A percentile compares a stretch with the other conserved stretches of the same genome.
Evolutionary conservation across 257 asterid species (phyloP).

Genomic region (Penstemon barbatus): DNA sequence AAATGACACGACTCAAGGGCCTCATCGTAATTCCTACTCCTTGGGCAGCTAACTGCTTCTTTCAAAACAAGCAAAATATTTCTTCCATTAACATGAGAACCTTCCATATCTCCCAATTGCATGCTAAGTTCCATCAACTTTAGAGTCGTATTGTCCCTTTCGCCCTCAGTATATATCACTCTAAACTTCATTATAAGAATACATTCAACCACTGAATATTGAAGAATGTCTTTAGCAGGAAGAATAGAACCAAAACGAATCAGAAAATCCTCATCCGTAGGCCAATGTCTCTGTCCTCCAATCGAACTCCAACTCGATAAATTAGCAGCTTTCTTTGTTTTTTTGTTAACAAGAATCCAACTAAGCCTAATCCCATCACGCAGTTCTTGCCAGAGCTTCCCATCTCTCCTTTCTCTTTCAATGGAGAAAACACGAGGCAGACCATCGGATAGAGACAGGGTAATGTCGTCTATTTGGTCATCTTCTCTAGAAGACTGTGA

Average conservation of each 20-base stretch:
- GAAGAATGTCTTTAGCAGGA: slow-evolving; percentile 78
- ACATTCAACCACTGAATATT: slow-evolving; percentile 78
- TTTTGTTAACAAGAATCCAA: slow-evolving; percentile 81
- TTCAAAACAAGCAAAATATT: slow-evolving; percentile 72
- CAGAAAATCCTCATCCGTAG: slow-evolving; percentile 77
- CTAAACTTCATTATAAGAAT: slow-evolving; percentile 67
- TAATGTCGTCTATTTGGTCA: slow-evolving; percentile 47
- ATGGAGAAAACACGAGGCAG: slow-evolving; percentile 57
- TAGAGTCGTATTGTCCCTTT: slow-evolving; percentile 41
- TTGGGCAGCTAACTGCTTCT: slow-evolving; percentile 64
- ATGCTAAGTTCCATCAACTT: slow-evolving; percentile 71
- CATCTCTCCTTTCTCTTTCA: slow-evolving; percentile 78
- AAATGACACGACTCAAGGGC: slow-evolving; percentile 73
- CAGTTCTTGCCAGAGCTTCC: slow-evolving; percentile 87
- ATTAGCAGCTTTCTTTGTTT: slow-evolving; percentile 75
- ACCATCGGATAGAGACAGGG: slow-evolving; percentile 58
- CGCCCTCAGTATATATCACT: slow-evolving; percentile 43
- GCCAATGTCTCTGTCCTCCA: slow-evolving; percentile 94
- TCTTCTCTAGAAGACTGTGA: slow-evolving; percentile 51
- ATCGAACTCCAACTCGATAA: slow-evolving; percentile 81
- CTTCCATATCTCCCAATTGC: slow-evolving; percentile 93
- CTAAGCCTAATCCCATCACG: slow-evolving; percentile 66
- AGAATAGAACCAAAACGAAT: slow-evolving; percentile 81
- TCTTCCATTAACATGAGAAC: slow-evolving; percentile 79
- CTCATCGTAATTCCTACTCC: slow-evolving; percentile 80